These are phyloP conservation scores for Pleurozium schreberi DNA, from an alignment of 225 moss, liverwort and hornwort species.

Conservation along the genomic window DNA sequence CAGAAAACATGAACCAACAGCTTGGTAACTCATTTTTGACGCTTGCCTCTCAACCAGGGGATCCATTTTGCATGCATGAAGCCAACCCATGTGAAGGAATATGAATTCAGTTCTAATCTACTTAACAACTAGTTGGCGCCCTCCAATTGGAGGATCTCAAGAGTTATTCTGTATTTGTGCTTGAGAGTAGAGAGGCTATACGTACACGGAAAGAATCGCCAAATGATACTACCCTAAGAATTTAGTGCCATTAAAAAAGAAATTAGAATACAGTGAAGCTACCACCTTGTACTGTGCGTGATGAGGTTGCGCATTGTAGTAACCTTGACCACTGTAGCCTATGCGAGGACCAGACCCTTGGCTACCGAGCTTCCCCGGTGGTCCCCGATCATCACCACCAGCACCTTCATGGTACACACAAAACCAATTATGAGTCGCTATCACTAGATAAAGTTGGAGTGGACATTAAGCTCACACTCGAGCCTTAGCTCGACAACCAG, in stretches of 20 bases:
- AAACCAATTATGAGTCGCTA: background rate
- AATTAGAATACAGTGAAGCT: background rate
- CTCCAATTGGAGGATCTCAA: background rate
- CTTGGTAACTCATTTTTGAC: background rate
- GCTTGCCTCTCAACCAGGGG: background rate
- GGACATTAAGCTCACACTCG: background rate
- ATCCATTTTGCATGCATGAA: background rate
- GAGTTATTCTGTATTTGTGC: background rate
- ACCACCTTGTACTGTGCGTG: conserved; percentile 90
- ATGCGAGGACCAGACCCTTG: conserved; percentile 71
- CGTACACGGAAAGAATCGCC: background rate
- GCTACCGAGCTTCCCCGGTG: conserved; percentile 47
- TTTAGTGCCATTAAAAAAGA: background rate
- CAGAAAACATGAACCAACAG: background rate
- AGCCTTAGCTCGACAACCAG: background rate
- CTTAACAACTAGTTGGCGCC: background rate
- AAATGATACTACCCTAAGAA: background rate
- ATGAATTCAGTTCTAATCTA: background rate
- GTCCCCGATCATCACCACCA: conserved; percentile 70
- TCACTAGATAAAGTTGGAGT: background rate
- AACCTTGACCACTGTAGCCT: conserved; percentile 98
- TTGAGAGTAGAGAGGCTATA: background rate
- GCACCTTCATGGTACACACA: conserved; percentile 14
- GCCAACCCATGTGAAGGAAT: background rate
- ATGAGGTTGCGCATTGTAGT: conserved; percentile 68